These are phyloP conservation scores for Penicillium sp. DNA, from an alignment of 2,329 filamentous ascomycete species.

Conservation along the genomic window DNA sequence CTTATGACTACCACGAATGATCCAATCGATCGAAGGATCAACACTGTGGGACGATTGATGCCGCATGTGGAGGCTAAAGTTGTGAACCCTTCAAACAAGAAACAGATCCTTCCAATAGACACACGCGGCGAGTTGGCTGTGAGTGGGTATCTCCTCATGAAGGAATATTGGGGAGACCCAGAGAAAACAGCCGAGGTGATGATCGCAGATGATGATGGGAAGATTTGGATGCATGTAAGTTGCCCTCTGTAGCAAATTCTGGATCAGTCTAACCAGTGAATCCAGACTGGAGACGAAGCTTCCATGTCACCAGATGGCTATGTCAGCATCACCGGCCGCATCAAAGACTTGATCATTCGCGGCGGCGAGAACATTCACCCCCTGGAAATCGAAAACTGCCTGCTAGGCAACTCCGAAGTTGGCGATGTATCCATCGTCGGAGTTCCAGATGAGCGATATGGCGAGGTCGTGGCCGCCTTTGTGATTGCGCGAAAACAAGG, in stretches of 20 bases:
- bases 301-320: conserved; percentile 80
- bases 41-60: conserved; percentile 74
- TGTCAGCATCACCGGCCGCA: conserved; percentile 81
- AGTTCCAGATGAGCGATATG: conserved; percentile 75
- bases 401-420: conserved; percentile 70
- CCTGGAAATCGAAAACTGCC: conserved; percentile 84
- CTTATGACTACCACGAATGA: conserved; percentile 81
- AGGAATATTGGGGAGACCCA: conserved; percentile 80
- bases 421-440: conserved; percentile 80
- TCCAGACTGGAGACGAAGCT: conserved; percentile 86
- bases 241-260: neutral
- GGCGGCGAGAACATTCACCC: conserved; percentile 97
- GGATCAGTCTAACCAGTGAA: neutral
- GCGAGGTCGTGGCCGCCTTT: conserved; percentile 85
- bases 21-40: conserved; percentile 68
- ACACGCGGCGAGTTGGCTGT: conserved; percentile 78
- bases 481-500: conserved; percentile 55
- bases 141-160: conserved; percentile 84
- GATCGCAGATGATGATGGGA: conserved; percentile 54
- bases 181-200: conserved; percentile 67
- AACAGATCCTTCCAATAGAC: conserved; percentile 59
- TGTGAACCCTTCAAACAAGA: conserved; percentile 65
- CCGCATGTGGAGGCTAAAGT: conserved; percentile 80
- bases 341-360: conserved; percentile 93
- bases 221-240: conserved; percentile 73